Conservation (phyloP, 2,329 filamentous ascomycete species). For the Orbilia ellipsospora region DNA sequence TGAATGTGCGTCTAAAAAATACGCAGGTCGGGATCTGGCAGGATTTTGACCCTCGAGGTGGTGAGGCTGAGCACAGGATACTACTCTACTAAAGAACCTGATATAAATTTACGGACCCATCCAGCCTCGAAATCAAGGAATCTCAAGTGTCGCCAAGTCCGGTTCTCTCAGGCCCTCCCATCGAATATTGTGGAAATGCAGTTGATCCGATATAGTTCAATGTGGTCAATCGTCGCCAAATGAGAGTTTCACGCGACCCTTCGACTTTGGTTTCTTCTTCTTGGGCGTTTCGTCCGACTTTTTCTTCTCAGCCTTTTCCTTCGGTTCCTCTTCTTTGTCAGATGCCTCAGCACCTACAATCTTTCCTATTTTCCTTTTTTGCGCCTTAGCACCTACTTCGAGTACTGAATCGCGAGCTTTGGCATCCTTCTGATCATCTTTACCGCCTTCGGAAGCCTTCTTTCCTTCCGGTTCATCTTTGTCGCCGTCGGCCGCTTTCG, state of each 20-base stretch:
- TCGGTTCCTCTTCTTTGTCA: conserved; percentile 12
- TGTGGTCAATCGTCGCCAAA: conserved; percentile 55
- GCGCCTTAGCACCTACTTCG: conserved; percentile 56
- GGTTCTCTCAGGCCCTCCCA: neutral
- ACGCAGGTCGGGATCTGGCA: too few relatives aligned
- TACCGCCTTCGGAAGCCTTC: conserved; percentile 57
- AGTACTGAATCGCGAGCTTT: conserved; percentile 57
- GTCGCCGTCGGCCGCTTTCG: conserved; percentile 57
- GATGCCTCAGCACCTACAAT: conserved; percentile 51
- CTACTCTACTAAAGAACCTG: too few relatives aligned
- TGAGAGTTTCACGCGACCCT: conserved; percentile 59
- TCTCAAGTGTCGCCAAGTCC: neutral
- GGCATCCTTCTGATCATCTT: conserved; percentile 57
- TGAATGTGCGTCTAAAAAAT: too few relatives aligned
- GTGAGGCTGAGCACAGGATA: too few relatives aligned
- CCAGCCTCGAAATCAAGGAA: neutral
- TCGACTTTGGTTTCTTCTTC: conserved; percentile 55
- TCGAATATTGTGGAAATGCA: neutral
- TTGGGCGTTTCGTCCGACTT: conserved; percentile 27
- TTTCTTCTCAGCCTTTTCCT: conserved; percentile 21
- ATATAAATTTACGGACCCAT: too few relatives aligned
- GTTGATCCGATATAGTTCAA: neutral
- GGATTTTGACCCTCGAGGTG: too few relatives aligned
- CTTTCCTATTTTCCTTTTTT: conserved; percentile 50
- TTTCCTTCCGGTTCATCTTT: conserved; percentile 55